These are phyloP conservation scores for Cyberlindnera sargentensis DNA, from an alignment of 805 yeast genomes.

Conservation along the genomic window DNA sequence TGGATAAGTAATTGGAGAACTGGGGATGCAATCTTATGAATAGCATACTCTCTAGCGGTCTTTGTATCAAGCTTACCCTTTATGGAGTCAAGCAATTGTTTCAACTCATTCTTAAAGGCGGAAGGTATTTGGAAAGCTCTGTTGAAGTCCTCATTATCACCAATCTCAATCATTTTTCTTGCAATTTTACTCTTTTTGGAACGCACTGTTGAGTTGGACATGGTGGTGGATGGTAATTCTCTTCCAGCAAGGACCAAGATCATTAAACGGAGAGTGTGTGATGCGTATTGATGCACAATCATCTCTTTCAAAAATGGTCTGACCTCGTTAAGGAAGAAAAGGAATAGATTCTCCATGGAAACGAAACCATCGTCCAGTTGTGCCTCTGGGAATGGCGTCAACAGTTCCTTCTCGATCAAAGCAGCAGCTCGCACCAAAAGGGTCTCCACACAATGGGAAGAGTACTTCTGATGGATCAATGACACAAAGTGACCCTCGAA, in stretches of 20 bases:
- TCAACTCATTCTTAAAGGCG: slow-evolving; percentile 56
- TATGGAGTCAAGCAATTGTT: slow-evolving; percentile 38
- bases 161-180: slow-evolving; percentile 85
- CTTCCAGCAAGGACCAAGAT: slow-evolving; percentile 71
- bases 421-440: slow-evolving; percentile 69
- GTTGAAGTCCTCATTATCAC: slow-evolving; percentile 67
- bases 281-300: slow-evolving; percentile 73
- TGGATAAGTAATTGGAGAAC: slow-evolving; percentile 73
- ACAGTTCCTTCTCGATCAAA: slow-evolving; percentile 64
- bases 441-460: slow-evolving; percentile 92
- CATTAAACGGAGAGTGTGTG: slow-evolving; percentile 76
- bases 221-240: slow-evolving; percentile 65
- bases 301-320: slow-evolving; percentile 51
- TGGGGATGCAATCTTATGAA: slow-evolving; percentile 81
- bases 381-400: slow-evolving; percentile 35
- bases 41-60: slow-evolving; percentile 63
- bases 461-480: slow-evolving; percentile 78
- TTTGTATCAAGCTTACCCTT: slow-evolving; percentile 31
- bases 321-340: slow-evolving; percentile 60
- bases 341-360: slow-evolving; percentile 60
- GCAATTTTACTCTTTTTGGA: slow-evolving; percentile 83
- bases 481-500: slow-evolving; percentile 72
- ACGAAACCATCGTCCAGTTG: slow-evolving; percentile 31
- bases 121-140: slow-evolving; percentile 63
- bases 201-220: slow-evolving; percentile 65